Evolutionary conservation across 2,329 filamentous ascomycete genomes (phyloP), one percentile per base, ranked within the genome.

Genomic region (Dothidotthia symphoricarpi): DNA sequence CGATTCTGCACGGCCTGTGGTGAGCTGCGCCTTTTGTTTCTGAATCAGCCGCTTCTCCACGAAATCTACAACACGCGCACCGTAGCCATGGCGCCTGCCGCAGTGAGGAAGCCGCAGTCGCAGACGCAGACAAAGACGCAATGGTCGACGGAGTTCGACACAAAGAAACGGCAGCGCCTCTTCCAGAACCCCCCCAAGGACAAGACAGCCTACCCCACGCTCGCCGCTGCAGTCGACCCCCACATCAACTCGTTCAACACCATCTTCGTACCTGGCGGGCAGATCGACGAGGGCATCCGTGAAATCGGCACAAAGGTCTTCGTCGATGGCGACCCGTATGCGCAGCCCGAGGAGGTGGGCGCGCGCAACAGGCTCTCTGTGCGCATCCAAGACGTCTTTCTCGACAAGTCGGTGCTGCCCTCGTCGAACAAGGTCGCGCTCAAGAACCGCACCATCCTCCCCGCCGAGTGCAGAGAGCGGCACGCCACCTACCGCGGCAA

Each of bases 181-280:
- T 98, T 98, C 68, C 78, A 81, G 58, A 83, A 94, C 53, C 91
- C 93, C 13, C 91, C 93, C 0, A 85, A 80, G 59, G 90, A 97
- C 64, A 85, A 81, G 54, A 86, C 86, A 8, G 88, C 91, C 42
- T 97, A 95, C 62, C 93, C 93, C 11, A 79, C 86, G 15, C 80
- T 98, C 31, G 85, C 90, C 57, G 79, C 80, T 45, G 87, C 91
- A n/a, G 83, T 97, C 43, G 78, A 86, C 51, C 93, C 93, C 33
- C 93, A 98, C 68, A 85, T 97, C 56, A 84, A 96, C 60, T 93
- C 93, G 6, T 98, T 96, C 80, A 95, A 98, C 73, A 83, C 83
- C 35, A 76, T 97, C 31, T 94, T 96, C 63, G 80, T 82, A 22
- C 75, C 77, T 41, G 77, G 84, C 67, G 88, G 86, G 36, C 73